Conservation (phyloP, 306 rosid species). For the Luffa acutangula region DNA sequence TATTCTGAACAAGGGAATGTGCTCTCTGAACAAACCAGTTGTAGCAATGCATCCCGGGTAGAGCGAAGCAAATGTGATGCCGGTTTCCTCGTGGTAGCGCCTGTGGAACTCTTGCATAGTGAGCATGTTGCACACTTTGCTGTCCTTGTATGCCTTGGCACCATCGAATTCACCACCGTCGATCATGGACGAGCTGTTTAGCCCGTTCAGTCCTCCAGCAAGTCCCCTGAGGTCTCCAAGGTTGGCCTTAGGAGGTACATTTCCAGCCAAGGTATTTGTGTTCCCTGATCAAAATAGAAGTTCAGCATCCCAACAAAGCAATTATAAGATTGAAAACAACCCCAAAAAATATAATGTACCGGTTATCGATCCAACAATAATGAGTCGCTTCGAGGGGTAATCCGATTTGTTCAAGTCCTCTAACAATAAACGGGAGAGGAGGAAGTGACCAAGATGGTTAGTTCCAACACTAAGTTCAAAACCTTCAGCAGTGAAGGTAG, state of each 20-base stretch:
- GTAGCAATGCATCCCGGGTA: slow-evolving; percentile 99
- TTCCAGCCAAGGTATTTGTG: slow-evolving; percentile 97
- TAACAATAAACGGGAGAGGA: slow-evolving; percentile 68
- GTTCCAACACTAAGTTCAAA: slow-evolving; percentile 96
- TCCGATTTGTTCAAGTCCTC: slow-evolving; percentile 79
- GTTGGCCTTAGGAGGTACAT: slow-evolving; percentile 99
- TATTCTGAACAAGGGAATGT: slow-evolving; percentile 83
- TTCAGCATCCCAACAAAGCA: neutral
- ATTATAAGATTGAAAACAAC: neutral
- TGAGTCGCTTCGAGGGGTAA: slow-evolving; percentile 76
- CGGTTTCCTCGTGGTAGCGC: slow-evolving; percentile 84
- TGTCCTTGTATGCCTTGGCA: slow-evolving; percentile 99
- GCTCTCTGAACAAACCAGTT: slow-evolving; percentile 93
- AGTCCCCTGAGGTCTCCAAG: slow-evolving; percentile 96
- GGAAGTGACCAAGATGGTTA: slow-evolving; percentile 93
- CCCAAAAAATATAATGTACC: slow-evolving; percentile 24
- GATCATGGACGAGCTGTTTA: slow-evolving; percentile 82
- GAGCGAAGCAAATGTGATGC: slow-evolving; percentile 80
- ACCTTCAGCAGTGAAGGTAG: slow-evolving; percentile 85
- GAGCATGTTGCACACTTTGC: slow-evolving; percentile 98
- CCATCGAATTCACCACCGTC: slow-evolving; percentile 95
- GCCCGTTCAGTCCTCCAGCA: slow-evolving; percentile 70
- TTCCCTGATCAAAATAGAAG: slow-evolving; percentile 45
- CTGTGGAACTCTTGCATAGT: slow-evolving; percentile 91
- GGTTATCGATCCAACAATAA: slow-evolving; percentile 94